Evolutionary conservation across 805 yeast genomes (phyloP).

Genomic region (Wickerhamomyces canadensis): DNA sequence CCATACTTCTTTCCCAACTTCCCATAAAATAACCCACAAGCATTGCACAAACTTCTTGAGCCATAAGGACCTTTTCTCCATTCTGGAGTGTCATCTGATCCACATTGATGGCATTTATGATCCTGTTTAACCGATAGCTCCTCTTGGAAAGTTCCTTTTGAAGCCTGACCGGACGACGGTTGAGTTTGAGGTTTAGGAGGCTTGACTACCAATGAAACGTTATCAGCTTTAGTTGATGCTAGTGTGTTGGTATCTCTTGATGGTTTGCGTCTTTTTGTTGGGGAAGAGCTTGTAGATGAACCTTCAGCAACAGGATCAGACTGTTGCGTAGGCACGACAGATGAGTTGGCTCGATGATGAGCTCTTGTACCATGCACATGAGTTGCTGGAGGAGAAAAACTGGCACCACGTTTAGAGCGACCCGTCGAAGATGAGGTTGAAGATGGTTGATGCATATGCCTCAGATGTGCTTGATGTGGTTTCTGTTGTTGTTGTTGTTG

Average conservation of each 20-base stretch:
- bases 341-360: too few species aligned
- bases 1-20: constrained; percentile 51
- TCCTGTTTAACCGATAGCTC: constrained; percentile 11
- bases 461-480: background rate
- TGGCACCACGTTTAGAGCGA: too few species aligned
- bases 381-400: too few species aligned
- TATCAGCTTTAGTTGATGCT: constrained; percentile 3
- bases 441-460: too few species aligned
- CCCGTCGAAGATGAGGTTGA: too few species aligned
- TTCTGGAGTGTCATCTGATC: constrained; percentile 74
- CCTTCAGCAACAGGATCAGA: background rate
- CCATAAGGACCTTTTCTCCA: constrained; percentile 93
- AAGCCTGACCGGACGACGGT: background rate
- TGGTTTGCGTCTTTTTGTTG: background rate
- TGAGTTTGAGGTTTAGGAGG: constrained; percentile 15
- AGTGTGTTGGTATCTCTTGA: background rate
- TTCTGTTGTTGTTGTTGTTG: constrained; percentile 1
- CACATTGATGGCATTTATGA: constrained; percentile 60
- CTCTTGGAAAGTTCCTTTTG: constrained; percentile 12
- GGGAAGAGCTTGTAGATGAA: background rate
- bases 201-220: constrained; percentile 14
- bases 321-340: too few species aligned
- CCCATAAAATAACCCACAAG: constrained; percentile 79
- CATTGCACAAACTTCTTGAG: constrained; percentile 78
- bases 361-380: too few species aligned